Evolutionary conservation across 2,329 filamentous ascomycete species (phyloP), one percentile per base, ranked within the genome.

Genomic region (Arachnomyces sp.): DNA sequence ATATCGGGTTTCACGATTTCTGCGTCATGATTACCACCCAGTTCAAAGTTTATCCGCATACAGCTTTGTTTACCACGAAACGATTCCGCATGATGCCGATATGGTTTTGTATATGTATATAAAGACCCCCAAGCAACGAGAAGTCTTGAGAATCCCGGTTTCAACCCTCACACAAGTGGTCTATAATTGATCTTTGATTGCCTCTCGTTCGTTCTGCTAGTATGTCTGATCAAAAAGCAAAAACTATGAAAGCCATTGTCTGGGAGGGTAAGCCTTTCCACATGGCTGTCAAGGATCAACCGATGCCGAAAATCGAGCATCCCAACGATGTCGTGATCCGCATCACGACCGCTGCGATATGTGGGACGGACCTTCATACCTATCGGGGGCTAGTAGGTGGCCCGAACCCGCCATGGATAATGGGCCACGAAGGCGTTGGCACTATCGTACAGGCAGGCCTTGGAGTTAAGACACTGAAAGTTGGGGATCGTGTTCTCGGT

Each of bases 331-430:
- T 84, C 38, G 68, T 80, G 18, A 56, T 85, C 53, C 72, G 71
- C 40, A 67, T 84, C 45, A 84, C 79, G 12, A 77, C 79, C 43
- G 81, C 78, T 2, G 81, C 82, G 21, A 66, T 84, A 38, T 85
- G 82, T 57, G 78, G 76, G 36, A 84, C 81, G 3, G 73, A 69
- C 44, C 31, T 39, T 12, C 3, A 33, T n/a, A 14, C 15, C 12
- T 39, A 34, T 16, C 28, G 45, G 40, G 38, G 35, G 39, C 21
- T 38, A 36, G 13, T 25, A 43, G 40, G 30, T 16, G 40, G 13
- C 31, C 31, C 35, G 13, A 28, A 36, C 36, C 42, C 6, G 54
- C 61, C 31, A 62, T 62, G 16, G 54, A 61, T 48, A 2, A 54
- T 66, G 1, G 63, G 63, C 5, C 63, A 67, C 39, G 63, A 66